A percentile compares a stretch with the other conserved stretches of the same genome.
phyloP scores from a whole-genome alignment of 2,329 filamentous ascomycete genomes.

The Fusarium luffae region DNA sequence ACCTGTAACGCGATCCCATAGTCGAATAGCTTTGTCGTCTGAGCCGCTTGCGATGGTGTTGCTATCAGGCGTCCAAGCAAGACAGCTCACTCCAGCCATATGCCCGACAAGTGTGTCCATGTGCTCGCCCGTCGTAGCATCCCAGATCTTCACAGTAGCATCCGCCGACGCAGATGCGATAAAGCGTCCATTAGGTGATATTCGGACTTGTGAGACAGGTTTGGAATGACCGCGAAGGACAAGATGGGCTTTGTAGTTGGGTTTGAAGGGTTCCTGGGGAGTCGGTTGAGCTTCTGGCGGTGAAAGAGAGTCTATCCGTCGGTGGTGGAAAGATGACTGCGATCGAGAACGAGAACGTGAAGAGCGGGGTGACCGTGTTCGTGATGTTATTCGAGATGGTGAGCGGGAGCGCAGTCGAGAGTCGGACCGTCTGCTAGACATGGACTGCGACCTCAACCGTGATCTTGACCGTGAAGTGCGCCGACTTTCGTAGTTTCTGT shows the following conservation, averaged over 20 bases:
- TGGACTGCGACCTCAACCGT: conserved; percentile 50
- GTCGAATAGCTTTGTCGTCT: conserved; percentile 93
- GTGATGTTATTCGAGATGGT: conserved; percentile 47
- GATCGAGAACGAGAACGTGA: conserved; percentile 48
- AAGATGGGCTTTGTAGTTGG: conserved; percentile 77
- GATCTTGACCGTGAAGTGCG: conserved; percentile 49
- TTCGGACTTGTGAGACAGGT: conserved; percentile 85
- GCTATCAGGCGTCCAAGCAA: conserved; percentile 94
- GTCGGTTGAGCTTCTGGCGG: conserved; percentile 47
- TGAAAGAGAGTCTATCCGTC: conserved; percentile 47
- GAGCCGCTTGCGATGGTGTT: conserved; percentile 89
- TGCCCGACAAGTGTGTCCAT: conserved; percentile 93
- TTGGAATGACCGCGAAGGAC: conserved; percentile 81
- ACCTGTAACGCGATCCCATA: conserved; percentile 83
- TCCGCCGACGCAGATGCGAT: conserved; percentile 93
- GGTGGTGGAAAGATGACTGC: conserved; percentile 47
- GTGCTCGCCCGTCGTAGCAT: conserved; percentile 78
- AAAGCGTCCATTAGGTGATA: conserved; percentile 90
- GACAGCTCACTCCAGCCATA: conserved; percentile 88
- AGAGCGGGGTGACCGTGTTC: conserved; percentile 48
- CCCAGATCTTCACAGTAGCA: conserved; percentile 91
- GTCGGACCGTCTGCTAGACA: conserved; percentile 53
- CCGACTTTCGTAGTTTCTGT: conserved; percentile 46
- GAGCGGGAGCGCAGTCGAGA: conserved; percentile 50
- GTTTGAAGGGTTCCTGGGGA: conserved; percentile 62